These are phyloP conservation scores for Quercus lobata DNA, from an alignment of 331 rosid genomes.

Conservation along the genomic window DNA sequence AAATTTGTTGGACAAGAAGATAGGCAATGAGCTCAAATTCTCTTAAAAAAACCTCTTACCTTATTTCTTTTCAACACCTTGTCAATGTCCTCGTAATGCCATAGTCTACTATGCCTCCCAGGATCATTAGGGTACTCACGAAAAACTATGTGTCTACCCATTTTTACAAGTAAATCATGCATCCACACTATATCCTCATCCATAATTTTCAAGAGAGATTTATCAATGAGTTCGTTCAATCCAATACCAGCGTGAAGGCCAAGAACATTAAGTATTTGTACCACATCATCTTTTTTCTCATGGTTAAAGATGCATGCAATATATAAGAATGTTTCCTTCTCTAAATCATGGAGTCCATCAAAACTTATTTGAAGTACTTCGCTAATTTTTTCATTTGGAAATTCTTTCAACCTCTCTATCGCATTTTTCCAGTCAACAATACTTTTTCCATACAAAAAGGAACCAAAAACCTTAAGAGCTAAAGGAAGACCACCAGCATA, in stretches of 20 bases:
- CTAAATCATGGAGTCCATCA: constrained; percentile 1
- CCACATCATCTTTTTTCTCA: background rate
- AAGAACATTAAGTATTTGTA: background rate
- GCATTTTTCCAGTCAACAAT: background rate
- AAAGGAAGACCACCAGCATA: constrained; percentile 7
- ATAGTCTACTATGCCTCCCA: too few species aligned
- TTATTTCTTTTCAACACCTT: too few species aligned
- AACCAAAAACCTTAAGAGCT: constrained; percentile 14
- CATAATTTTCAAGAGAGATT: constrained; percentile 4
- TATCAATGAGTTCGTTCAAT: background rate
- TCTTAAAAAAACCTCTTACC: too few species aligned
- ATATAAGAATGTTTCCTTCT: constrained; percentile 3
- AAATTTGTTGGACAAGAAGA: too few species aligned
- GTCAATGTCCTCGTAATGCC: too few species aligned
- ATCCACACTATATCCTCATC: background rate
- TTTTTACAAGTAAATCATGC: background rate
- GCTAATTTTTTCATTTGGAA: constrained; percentile 1
- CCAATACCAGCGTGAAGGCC: background rate
- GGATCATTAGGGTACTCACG: background rate
- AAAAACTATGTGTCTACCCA: background rate
- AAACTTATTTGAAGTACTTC: background rate
- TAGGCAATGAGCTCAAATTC: too few species aligned
- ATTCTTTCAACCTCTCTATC: background rate
- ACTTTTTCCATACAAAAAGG: constrained; percentile 6
- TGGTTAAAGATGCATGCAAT: constrained; percentile 11